These are phyloP conservation scores for Nitzschia inconspicua DNA, from an alignment of 108 stramenopile species.

Conservation along the genomic window DNA sequence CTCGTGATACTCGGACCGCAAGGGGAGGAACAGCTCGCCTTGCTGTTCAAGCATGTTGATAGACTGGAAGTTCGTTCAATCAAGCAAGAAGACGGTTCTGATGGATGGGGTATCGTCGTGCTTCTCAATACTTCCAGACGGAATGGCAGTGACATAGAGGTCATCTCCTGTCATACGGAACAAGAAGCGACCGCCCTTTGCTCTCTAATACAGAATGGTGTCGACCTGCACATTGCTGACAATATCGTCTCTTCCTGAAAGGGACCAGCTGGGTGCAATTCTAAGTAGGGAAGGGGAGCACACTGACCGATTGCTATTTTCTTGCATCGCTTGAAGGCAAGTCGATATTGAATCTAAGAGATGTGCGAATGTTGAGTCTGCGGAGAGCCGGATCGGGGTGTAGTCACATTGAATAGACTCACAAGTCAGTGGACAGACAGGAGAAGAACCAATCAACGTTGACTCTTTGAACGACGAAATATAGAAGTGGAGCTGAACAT, in stretches of 20 bases:
- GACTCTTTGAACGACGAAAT: too few relatives aligned
- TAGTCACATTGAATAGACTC: too few relatives aligned
- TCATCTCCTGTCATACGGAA: slow-evolving; percentile 38
- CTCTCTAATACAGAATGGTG: slow-evolving; percentile 32
- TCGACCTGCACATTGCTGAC: slow-evolving; percentile 26
- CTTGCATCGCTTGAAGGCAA: too few relatives aligned
- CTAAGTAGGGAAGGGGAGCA: too few relatives aligned
- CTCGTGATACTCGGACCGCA: slow-evolving; percentile 52
- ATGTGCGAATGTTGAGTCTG: too few relatives aligned
- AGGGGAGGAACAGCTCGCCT: slow-evolving; percentile 56
- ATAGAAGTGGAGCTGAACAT: too few relatives aligned
- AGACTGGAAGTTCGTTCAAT: slow-evolving; percentile 43
- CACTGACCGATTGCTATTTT: too few relatives aligned
- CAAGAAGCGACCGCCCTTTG: slow-evolving; percentile 40
- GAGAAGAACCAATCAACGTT: too few relatives aligned
- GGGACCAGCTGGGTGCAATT: too few relatives aligned
- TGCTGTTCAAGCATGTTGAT: slow-evolving; percentile 52
- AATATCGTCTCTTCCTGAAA: neutral
- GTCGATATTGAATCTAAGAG: too few relatives aligned
- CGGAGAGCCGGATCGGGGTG: too few relatives aligned
- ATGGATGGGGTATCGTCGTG: slow-evolving; percentile 52
- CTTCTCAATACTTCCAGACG: slow-evolving; percentile 39
- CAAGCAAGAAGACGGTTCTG: slow-evolving; percentile 16
- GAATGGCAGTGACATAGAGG: slow-evolving; percentile 60
- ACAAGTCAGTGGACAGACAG: too few relatives aligned